Evolutionary conservation across 257 asterid species (phyloP).

Genomic region (Rhazya stricta): DNA sequence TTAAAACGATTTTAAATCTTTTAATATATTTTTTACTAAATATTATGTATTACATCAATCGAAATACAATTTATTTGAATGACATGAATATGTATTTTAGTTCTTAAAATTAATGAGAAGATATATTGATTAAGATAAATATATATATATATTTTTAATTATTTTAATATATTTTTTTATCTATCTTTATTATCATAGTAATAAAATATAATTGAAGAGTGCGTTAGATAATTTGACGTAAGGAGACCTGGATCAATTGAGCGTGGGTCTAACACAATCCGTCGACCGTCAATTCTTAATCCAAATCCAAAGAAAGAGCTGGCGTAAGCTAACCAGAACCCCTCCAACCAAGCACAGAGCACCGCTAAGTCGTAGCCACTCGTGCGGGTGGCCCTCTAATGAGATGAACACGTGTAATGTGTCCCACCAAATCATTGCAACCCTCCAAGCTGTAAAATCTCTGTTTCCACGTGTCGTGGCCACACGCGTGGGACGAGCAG

Average conservation of each 20-base stretch:
- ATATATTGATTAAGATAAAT: too few relatives aligned
- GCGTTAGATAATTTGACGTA: too few relatives aligned
- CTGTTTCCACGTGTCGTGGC: slow-evolving; percentile 22
- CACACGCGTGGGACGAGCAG: slow-evolving; percentile 38
- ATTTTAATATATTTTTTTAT: too few relatives aligned
- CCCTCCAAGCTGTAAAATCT: slow-evolving; percentile 15
- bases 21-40: too few relatives aligned
- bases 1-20: too few relatives aligned
- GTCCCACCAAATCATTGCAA: slow-evolving; percentile 52
- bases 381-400: slow-evolving; percentile 70
- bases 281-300: neutral
- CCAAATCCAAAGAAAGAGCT: neutral
- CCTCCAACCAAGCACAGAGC: slow-evolving; percentile 26
- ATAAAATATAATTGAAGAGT: too few relatives aligned
- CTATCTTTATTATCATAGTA: too few relatives aligned
- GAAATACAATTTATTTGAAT: too few relatives aligned
- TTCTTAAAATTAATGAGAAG: too few relatives aligned
- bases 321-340: neutral
- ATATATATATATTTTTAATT: too few relatives aligned
- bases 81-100: too few relatives aligned
- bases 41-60: too few relatives aligned
- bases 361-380: slow-evolving; percentile 35
- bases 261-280: neutral
- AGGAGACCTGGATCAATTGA: slow-evolving; percentile 16
- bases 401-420: slow-evolving; percentile 12